Base-by-base conservation (phyloP, 148 eudicot species). In the Rhododendron ferrugineum region DNA sequence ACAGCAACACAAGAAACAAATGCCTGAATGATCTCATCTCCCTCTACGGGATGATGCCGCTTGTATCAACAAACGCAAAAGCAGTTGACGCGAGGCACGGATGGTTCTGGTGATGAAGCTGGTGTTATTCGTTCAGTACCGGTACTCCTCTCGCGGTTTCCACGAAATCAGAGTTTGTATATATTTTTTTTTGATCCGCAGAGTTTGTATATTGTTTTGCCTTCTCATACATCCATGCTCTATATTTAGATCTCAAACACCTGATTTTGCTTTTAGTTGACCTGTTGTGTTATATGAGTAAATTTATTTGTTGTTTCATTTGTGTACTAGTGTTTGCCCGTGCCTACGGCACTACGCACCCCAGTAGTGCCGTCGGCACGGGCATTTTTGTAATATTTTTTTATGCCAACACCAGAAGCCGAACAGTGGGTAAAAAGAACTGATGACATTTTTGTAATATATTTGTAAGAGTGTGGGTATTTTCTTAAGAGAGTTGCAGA, bases 11-110 rank as follows among this genome's bases (percentile, higher is more conserved):
- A 89, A 89, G 96, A 86, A 88, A 85, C 14, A 89, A 91, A 84
- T 92, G 96, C 87, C 88, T 94, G 52, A 94, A 92, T 56, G 93
- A 92, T 84, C 91, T 94, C 49, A 60, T 90, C 52, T 93, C 94
- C 30, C 87, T 92, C 42, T 94, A 89, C 68, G 95, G 96, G 34
- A 37, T 84, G 4, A 85, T 90, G 88, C 94, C 97, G 79, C 90
- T 94, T 74, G 92, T 90, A 13, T 85, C 94, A 80, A 90, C 96
- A 37, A 89, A 85, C 58, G 89, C 84, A 23, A 92, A 93, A 87
- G 94, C 94, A 40, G 90, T 89, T 68, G 93, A 92, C 79, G 87
- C 93, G 44, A 87, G 89, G 52, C 84, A 85, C 2, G 93, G 89
- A 72, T 93, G 93, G 94, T 94, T 92, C 87, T 92, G 94, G 96